Base-by-base conservation (phyloP, 73 alveolate species). In the Tetrahymena borealis region DNA sequence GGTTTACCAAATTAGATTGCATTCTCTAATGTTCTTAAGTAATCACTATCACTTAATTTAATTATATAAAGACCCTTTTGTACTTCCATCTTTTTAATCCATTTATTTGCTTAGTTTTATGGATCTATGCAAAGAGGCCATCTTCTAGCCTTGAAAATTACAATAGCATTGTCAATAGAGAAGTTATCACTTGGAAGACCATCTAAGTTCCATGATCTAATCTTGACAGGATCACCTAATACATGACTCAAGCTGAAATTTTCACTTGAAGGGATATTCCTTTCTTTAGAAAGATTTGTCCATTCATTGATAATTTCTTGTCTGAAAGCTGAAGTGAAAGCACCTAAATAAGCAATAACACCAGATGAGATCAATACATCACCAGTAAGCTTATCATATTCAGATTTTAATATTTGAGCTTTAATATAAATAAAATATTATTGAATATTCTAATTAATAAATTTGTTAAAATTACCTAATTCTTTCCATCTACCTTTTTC, bases 401-500 rank as follows among this genome's bases (percentile, higher is more conserved):
- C 98, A 37, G 94, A 94, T 18, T 96, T 97, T 40, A 97, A 91
- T 90, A 43, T 91, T 91, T 94, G 94, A 78, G 99, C 98, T 78
- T 96, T 94, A 60, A 24, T 60, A 15, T 18, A 60, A 15, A 1
- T 24, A 2, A 18, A 4, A 96, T 91, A 90, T 78, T 91, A 33
- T 78, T 91, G 39, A 95, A 92, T 78, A 94, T 91, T 94, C 91
- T n/a, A n/a, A 60, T 7, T 0, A 0, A 60, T 60, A 18, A 15
- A 1, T 18, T 18, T 18, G n/a, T 6, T 5, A 6, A 24, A 1
- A 60, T 60, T 60, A 60, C 85, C 85, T 60, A 60, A 60, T 94
- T 96, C 99, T 78, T 97, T 97, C 99, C 99, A 98, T 79, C 99
- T 97, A 38, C 97, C 98, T 95, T 98, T 98, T 94, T 98, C 99